Base-by-base conservation (phyloP, 352 stramenopile genomes). In the Phytophthora pini region DNA sequence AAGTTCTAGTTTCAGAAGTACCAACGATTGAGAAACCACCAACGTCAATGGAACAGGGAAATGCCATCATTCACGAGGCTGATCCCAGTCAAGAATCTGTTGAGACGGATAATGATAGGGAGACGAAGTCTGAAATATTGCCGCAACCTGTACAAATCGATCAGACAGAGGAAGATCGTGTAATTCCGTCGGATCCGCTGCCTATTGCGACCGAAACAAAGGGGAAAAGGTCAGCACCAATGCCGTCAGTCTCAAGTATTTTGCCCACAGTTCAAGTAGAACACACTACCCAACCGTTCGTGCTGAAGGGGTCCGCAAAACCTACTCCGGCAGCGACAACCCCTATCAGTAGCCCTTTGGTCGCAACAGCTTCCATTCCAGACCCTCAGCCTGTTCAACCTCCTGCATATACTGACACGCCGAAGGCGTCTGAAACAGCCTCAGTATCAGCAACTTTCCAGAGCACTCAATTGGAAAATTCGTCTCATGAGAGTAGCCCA, bases 241-340 rank as follows among this genome's bases (percentile, higher is more conserved):
- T 10, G 15, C 22, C 48, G 27, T 69, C 60, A 3, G 47, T 70
- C 40, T 70, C 65, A 11, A 73, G 40, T 43, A 24, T 73, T 17
- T 11, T 73, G 9, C 65, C 65, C 49, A 58, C 41, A 20, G 41
- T 73, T 56, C 40, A 65, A 61, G n/a, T 66, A 4, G 60, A 73
- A 43, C 52, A 31, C 53, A 26, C 36, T 13, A n/a, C 44, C 7
- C 40, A 66, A 22, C 47, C 59, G n/a, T 69, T 70, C 20, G 47
- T 58, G 9, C 36, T 70, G 48, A 65, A 51, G 29, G 17, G 17
- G 5, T 38, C 58, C 13, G 44, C 43, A 22, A n/a, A 53, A 22
- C 46, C 31, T 8, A n/a, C 47, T 43, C 10, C 22, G 1, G 32
- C 4, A 9, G 6, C 22, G 10, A 9, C 45, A 31, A 10, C 27